phyloP scores from a whole-genome alignment of 805 yeast species.

The Grigorovia humatica region DNA sequence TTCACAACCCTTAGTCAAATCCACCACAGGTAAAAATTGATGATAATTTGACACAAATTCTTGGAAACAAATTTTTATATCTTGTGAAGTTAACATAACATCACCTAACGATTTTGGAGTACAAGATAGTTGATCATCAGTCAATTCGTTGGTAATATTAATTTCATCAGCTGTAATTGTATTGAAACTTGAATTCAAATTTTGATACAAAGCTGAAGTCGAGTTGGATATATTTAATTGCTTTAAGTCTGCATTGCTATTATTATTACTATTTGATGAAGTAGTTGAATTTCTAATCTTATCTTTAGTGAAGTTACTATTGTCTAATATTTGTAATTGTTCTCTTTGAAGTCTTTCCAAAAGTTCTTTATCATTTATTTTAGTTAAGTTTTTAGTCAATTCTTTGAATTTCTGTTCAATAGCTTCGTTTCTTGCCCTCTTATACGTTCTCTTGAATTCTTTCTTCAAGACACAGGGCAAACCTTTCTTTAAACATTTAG shows the following conservation, averaged over 20 bases:
- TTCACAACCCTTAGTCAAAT: conserved; percentile 73
- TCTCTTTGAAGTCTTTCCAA: conserved; percentile 21
- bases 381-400: conserved; percentile 43
- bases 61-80: conserved; percentile 48
- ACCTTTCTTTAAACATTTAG: conserved; percentile 66
- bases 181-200: background rate
- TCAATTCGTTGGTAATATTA: conserved; percentile 7
- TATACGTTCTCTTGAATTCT: conserved; percentile 81
- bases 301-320: conserved; percentile 24
- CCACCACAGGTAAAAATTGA: conserved; percentile 80
- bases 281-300: conserved; percentile 10
- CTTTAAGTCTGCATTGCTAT: background rate
- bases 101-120: conserved; percentile 64
- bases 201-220: background rate
- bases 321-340: conserved; percentile 19
- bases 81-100: conserved; percentile 47
- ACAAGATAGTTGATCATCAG: conserved; percentile 38
- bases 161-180: background rate
- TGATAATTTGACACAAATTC: conserved; percentile 76
- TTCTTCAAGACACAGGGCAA: conserved; percentile 63
- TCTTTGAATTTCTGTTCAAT: conserved; percentile 72
- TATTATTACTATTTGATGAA: background rate
- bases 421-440: conserved; percentile 77
- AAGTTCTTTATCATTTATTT: conserved; percentile 23
- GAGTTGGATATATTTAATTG: background rate